These are phyloP conservation scores for Singerocomus rubriflavus DNA, from an alignment of 1,284 basidiomycete species.

Conservation along the genomic window DNA sequence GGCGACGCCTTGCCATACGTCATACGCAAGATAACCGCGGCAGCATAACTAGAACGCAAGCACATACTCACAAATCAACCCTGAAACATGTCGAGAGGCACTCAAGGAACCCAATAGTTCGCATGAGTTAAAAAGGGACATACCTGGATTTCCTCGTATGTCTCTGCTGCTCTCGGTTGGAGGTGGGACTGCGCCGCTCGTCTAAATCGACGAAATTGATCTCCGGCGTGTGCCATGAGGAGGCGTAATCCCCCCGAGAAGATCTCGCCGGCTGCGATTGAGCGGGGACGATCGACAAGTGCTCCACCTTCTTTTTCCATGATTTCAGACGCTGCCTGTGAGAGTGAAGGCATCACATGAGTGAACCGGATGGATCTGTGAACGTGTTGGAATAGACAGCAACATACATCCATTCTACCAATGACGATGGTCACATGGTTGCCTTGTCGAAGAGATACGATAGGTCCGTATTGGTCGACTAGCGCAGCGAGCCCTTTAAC, in stretches of 20 bases:
- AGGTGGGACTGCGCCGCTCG: constrained; percentile 37
- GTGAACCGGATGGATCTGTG: background rate
- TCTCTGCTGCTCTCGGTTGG: constrained; percentile 33
- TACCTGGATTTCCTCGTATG: constrained; percentile 36
- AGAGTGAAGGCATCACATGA: background rate
- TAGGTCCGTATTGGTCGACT: constrained; percentile 32
- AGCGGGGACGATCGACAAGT: constrained; percentile 28
- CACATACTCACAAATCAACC: background rate
- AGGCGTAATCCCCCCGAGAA: constrained; percentile 25
- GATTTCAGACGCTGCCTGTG: constrained; percentile 24
- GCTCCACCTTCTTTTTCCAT: constrained; percentile 33
- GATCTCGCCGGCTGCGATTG: constrained; percentile 27
- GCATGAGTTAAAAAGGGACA: background rate
- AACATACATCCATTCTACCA: constrained; percentile 30
- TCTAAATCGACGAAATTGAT: constrained; percentile 26
- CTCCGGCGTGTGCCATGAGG: constrained; percentile 18
- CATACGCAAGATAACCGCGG: constrained; percentile 60
- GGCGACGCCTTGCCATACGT: constrained; percentile 55
- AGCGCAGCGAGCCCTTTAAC: constrained; percentile 12
- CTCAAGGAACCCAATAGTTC: background rate
- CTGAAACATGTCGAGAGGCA: background rate
- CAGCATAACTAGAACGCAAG: constrained; percentile 47
- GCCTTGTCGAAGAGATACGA: constrained; percentile 29
- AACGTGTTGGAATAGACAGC: background rate
- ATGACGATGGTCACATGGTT: constrained; percentile 26